These are phyloP conservation scores for Bimuria novae-zelandiae DNA, from an alignment of 2,329 filamentous ascomycete genomes.

Conservation along the genomic window DNA sequence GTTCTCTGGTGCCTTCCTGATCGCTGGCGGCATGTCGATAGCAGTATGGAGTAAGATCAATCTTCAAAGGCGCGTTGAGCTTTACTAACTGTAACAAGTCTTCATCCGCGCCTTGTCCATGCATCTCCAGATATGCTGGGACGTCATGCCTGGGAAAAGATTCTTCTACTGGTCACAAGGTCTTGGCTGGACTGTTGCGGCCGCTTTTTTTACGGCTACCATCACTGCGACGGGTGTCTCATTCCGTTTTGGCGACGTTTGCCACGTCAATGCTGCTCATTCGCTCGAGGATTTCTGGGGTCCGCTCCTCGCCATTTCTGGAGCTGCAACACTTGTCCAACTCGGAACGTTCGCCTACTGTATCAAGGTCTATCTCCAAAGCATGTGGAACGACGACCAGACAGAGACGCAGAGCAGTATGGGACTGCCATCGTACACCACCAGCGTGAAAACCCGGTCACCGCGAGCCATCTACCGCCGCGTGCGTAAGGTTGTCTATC, in stretches of 20 bases:
- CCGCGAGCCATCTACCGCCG: slow-evolving; percentile 87
- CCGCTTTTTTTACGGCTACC: slow-evolving; percentile 73
- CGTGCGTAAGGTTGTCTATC: slow-evolving; percentile 80
- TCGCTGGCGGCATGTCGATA: slow-evolving; percentile 82
- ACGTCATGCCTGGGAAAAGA: slow-evolving; percentile 80
- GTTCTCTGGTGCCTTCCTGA: slow-evolving; percentile 81
- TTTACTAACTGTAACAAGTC: slow-evolving; percentile 48
- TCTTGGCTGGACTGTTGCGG: slow-evolving; percentile 82
- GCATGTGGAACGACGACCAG: slow-evolving; percentile 72
- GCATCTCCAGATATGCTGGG: slow-evolving; percentile 98
- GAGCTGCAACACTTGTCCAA: slow-evolving; percentile 76
- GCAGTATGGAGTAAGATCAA: slow-evolving; percentile 77
- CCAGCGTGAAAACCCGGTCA: slow-evolving; percentile 77
- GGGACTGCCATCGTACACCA: slow-evolving; percentile 68
- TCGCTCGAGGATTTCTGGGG: slow-evolving; percentile 89
- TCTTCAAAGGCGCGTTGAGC: too few relatives aligned
- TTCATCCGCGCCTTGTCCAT: slow-evolving; percentile 89
- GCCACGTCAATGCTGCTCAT: slow-evolving; percentile 90
- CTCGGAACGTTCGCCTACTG: slow-evolving; percentile 83
- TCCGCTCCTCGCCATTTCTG: slow-evolving; percentile 79
- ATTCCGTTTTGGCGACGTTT: slow-evolving; percentile 88
- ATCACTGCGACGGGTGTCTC: slow-evolving; percentile 89
- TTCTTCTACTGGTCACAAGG: slow-evolving; percentile 88
- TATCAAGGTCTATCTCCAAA: slow-evolving; percentile 89
- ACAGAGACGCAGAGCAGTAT: slow-evolving; percentile 68